Evolutionary conservation across 805 yeast genomes (phyloP).

Genomic region (Candida cerambycidarum): DNA sequence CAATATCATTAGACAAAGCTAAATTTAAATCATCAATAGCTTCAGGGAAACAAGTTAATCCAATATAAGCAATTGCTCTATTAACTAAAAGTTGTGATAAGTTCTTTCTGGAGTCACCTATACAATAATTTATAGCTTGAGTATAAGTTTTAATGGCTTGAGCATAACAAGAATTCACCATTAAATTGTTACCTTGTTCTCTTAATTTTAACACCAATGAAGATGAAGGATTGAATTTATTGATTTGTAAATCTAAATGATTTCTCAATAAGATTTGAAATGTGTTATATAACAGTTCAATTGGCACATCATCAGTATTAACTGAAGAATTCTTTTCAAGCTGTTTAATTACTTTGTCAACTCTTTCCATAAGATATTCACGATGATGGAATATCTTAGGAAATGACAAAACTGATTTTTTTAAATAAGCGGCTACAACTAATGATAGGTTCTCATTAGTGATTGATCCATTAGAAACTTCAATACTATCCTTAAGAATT

Average conservation of each 20-base stretch:
- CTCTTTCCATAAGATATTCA: conserved; percentile 12
- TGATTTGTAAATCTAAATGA: conserved; percentile 9
- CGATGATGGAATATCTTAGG: conserved; percentile 10
- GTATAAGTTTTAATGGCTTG: conserved; percentile 42
- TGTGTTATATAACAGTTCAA: conserved; percentile 12
- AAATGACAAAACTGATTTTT: conserved; percentile 2
- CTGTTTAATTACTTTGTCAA: conserved; percentile 12
- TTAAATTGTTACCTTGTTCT: conserved; percentile 41
- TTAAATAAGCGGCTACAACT: conserved; percentile 14
- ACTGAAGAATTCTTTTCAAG: conserved; percentile 9
- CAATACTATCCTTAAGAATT: conserved; percentile 17
- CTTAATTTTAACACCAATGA: conserved; percentile 20
- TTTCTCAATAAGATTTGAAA: conserved; percentile 12
- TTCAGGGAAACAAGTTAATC: conserved; percentile 40
- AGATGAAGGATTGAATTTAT: neutral
- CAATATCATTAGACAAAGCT: conserved; percentile 30
- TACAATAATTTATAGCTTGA: conserved; percentile 29
- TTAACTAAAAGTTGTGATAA: conserved; percentile 37
- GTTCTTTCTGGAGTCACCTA: conserved; percentile 14
- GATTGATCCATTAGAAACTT: neutral
- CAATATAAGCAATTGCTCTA: conserved; percentile 42
- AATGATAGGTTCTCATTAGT: conserved; percentile 8
- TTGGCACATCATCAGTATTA: conserved; percentile 2
- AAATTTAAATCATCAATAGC: conserved; percentile 36
- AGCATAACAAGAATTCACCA: conserved; percentile 35